Evolutionary conservation across 2,329 filamentous ascomycete genomes (phyloP), one percentile per base, ranked within the genome.

Genomic region (Phyllachora maydis): DNA sequence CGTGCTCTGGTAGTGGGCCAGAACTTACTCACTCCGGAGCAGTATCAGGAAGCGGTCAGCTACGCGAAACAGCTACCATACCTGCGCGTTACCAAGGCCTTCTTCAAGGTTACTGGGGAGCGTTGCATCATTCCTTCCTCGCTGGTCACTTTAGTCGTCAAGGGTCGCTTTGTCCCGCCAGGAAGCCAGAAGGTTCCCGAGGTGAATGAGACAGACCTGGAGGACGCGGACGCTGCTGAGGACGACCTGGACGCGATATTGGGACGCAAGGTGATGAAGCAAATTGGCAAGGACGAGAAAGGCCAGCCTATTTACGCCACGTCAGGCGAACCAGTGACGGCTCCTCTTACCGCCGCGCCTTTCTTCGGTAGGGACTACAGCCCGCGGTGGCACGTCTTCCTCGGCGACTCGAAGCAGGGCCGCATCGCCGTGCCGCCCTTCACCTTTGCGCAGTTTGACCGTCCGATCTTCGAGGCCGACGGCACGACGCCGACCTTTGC

Each of bases 81-180:
- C 32, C 59, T 98, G 26, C 65, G 76, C 28, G 69, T 98, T 8
- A 79, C 81, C 40, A 90, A 82, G 52, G 79, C 82, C 6, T 98
- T 92, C 52, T 98, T 98, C 68, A 98, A 98, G 59, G 90, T 98
- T 21, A 73, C 81, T 24, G 88, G 88, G 42, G 90, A 98, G 52
- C 78, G 76, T 34, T 76, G 74, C 45, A 79, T 98, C 40, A 91
- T 85, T 16, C 83, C 88, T 5, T 79, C 76, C 28, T 91, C 82
- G 27, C 64, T 98, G 18, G 85, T 95, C 12, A 85, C 83, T 31
- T 72, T 98, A 15, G 81, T 98, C 24, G 69, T 98, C 43, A 98
- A 98, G 56, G 82, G 77, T 16, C 81, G 88, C 26, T 76, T 95
- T 41, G 71, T 95, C 22, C 88, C 88, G 5, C 83, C 88, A 4